Evolutionary conservation across 257 asterid genomes (phyloP).

Genomic region (Nicotiana otophora): DNA sequence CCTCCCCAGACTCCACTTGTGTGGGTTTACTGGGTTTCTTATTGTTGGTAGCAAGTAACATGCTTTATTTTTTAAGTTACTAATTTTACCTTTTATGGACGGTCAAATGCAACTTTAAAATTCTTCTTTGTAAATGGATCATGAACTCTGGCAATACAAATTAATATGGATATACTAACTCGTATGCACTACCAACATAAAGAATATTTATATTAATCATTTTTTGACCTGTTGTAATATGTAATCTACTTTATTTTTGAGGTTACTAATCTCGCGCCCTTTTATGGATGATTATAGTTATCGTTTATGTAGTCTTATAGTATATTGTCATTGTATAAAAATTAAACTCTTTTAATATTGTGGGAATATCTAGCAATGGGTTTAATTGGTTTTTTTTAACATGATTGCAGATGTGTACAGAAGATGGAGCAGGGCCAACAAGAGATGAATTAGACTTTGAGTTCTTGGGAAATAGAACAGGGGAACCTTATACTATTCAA

Average conservation of each 20-base stretch:
- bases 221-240: neutral
- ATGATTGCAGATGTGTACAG: conserved; percentile 70
- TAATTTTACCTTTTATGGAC: too few relatives aligned
- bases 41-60: too few relatives aligned
- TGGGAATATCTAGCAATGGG: neutral
- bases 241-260: neutral
- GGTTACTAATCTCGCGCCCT: neutral
- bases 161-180: neutral
- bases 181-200: neutral
- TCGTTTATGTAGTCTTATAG: neutral
- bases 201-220: too few relatives aligned
- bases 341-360: neutral
- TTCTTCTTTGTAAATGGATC: too few relatives aligned
- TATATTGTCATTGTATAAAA: neutral
- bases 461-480: conserved; percentile 90
- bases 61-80: too few relatives aligned
- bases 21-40: too few relatives aligned
- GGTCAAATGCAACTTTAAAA: too few relatives aligned
- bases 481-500: conserved; percentile 80
- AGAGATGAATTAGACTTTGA: conserved; percentile 94
- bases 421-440: conserved; percentile 71
- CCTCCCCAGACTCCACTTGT: too few relatives aligned
- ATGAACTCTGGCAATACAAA: neutral
- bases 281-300: neutral
- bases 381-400: neutral